phyloP scores from a whole-genome alignment of 169 alveolate species.

The Toxoplasma gondii region DNA sequence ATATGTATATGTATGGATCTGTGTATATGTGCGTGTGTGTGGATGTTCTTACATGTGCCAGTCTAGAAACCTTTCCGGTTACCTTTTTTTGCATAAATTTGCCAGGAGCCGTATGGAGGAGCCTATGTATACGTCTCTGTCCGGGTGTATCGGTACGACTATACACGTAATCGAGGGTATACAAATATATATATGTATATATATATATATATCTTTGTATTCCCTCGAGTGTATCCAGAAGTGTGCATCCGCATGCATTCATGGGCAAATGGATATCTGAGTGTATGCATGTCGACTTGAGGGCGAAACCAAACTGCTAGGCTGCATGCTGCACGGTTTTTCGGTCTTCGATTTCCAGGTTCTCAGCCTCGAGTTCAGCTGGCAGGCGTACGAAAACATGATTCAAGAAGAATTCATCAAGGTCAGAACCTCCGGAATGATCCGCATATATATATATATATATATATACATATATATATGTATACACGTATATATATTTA shows the following conservation, averaged over 20 bases:
- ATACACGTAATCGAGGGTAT: too few relatives aligned
- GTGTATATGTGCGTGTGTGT: neutral
- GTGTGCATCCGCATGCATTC: too few relatives aligned
- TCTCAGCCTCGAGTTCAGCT: constrained; percentile 3
- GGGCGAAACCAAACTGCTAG: neutral
- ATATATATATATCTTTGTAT: neutral
- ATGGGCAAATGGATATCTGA: neutral
- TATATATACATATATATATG: too few relatives aligned
- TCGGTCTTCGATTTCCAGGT: neutral
- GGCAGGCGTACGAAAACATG: constrained; percentile 18
- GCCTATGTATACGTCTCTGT: neutral
- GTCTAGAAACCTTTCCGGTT: neutral
- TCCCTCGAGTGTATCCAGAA: too few relatives aligned
- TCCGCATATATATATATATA: neutral
- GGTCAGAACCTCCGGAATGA: neutral
- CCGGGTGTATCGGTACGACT: neutral
- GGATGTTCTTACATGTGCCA: neutral
- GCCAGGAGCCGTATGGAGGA: neutral
- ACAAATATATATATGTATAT: neutral
- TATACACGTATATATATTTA: too few relatives aligned
- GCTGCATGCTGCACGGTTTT: neutral
- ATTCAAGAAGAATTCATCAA: neutral
- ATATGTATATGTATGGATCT: neutral
- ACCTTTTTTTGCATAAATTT: neutral
- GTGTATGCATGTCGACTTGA: neutral